Evolutionary conservation across 257 asterid genomes (phyloP), one percentile per base, ranked within the genome.

Genomic region (Buddleja alternifolia): DNA sequence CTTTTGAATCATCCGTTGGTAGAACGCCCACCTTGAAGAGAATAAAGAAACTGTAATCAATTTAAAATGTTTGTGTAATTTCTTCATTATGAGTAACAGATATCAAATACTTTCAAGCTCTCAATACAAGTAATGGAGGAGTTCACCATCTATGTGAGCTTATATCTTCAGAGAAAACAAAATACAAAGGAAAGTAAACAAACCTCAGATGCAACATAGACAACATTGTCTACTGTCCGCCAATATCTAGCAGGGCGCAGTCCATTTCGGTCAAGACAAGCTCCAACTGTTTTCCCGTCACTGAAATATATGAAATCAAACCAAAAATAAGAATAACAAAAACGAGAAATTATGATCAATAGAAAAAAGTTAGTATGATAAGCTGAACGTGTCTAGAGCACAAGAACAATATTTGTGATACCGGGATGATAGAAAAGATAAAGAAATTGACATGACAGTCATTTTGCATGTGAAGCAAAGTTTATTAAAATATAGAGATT

Each of bases 211-310:
- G 99, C 99, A 63, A 94, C 99, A 61, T 94, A 94, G 75, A 94
- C 99, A 68, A 87, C 78, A 75, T 94, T 94, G 83, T 94, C 99
- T 57, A 76, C 76, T 32, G 99, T 94, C 76, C 95, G 83, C 99
- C 99, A 94, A 73, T 94, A 94, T 83, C 99, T 90, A 60, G 99
- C 99, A 62, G 99, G 99, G 57, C 99, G 99, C 77, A 94, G 96
- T 60, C 99, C 99, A 72, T 94, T 94, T 51, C 99, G 97, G 77
- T 94, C 99, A 56, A 94, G 95, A 84, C 96, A 87, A 82, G 99
- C 99, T 79, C 99, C 99, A 74, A 94, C 96, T 71, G 96, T 94
- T 80, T 94, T 94, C 81, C 99, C 99, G 66, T 94, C 99, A 72
- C 99, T 91, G 84, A 62, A 63, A 81, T 14, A 45, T 53, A 77